phyloP scores from a whole-genome alignment of 768 basidiomycete genomes.

The Lentinus tigrinus region DNA sequence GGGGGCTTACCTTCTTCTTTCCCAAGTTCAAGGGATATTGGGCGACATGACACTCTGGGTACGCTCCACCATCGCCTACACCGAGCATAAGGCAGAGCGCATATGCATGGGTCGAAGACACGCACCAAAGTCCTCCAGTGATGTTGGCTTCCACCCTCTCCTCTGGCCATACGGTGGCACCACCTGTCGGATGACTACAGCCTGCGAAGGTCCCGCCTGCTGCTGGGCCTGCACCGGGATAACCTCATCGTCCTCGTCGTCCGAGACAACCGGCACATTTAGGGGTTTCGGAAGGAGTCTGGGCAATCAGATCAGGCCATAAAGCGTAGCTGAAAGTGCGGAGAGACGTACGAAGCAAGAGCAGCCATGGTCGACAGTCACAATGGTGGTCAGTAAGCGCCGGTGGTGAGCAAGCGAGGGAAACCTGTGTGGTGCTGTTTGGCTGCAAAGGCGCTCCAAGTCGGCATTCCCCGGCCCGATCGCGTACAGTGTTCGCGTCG shows the following conservation, averaged over 20 bases:
- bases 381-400: slow-evolving; percentile 1
- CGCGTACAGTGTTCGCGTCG: neutral
- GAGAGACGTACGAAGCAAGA: slow-evolving; percentile 69
- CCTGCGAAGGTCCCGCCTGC: slow-evolving; percentile 32
- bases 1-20: slow-evolving; percentile 75
- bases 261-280: slow-evolving; percentile 48
- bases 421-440: slow-evolving; percentile 9
- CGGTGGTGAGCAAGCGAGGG: slow-evolving; percentile 4
- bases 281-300: slow-evolving; percentile 72
- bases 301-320: slow-evolving; percentile 5
- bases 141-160: slow-evolving; percentile 80
- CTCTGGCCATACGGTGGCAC: slow-evolving; percentile 88
- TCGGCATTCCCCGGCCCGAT: neutral
- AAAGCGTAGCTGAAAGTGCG: neutral
- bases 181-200: slow-evolving; percentile 47
- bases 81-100: slow-evolving; percentile 1
- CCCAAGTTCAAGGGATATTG: slow-evolving; percentile 97
- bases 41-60: slow-evolving; percentile 94
- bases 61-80: slow-evolving; percentile 79
- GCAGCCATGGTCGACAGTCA: slow-evolving; percentile 49
- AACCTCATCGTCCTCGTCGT: slow-evolving; percentile 60
- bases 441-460: neutral
- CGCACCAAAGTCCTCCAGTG: slow-evolving; percentile 83
- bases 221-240: slow-evolving; percentile 29
- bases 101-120: slow-evolving; percentile 16